Evolutionary conservation across 2,329 filamentous ascomycete genomes (phyloP).

Genomic region (Aspergillus sp.): DNA sequence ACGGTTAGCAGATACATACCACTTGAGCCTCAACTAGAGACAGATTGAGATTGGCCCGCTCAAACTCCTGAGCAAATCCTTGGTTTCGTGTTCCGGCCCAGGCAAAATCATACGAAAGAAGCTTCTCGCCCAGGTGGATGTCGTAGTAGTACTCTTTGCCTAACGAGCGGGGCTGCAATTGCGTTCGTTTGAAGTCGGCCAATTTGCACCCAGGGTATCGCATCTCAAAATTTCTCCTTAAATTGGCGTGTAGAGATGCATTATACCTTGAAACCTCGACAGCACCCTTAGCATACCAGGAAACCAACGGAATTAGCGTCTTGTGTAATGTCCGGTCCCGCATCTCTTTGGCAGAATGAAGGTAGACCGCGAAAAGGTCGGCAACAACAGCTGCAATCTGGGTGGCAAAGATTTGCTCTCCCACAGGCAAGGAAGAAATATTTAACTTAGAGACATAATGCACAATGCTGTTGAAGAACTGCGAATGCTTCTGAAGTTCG

Average conservation of each 20-base stretch:
- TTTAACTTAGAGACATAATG: constrained; percentile 65
- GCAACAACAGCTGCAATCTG: constrained; percentile 78
- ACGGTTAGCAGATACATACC: constrained; percentile 48
- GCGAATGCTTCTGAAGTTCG: constrained; percentile 69
- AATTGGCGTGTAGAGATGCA: constrained; percentile 77
- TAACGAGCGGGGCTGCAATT: constrained; percentile 63
- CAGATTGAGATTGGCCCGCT: constrained; percentile 83
- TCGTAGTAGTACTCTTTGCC: constrained; percentile 85
- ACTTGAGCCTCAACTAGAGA: constrained; percentile 91
- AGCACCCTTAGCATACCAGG: constrained; percentile 77
- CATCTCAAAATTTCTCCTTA: constrained; percentile 78
- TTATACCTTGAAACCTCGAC: constrained; percentile 83
- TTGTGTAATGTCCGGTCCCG: constrained; percentile 68
- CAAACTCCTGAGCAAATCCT: constrained; percentile 80
- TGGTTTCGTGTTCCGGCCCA: constrained; percentile 69
- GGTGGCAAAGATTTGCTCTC: constrained; percentile 57
- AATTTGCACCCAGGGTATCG: constrained; percentile 73
- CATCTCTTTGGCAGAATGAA: constrained; percentile 80
- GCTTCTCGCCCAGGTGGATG: constrained; percentile 68
- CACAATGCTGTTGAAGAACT: constrained; percentile 71
- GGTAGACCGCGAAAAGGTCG: constrained; percentile 85
- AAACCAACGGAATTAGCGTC: constrained; percentile 69
- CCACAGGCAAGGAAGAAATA: constrained; percentile 49
- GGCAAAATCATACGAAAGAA: constrained; percentile 73
- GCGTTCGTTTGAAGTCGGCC: constrained; percentile 76